Conservation (phyloP, 345 rosid species). For the Populus tremula region DNA sequence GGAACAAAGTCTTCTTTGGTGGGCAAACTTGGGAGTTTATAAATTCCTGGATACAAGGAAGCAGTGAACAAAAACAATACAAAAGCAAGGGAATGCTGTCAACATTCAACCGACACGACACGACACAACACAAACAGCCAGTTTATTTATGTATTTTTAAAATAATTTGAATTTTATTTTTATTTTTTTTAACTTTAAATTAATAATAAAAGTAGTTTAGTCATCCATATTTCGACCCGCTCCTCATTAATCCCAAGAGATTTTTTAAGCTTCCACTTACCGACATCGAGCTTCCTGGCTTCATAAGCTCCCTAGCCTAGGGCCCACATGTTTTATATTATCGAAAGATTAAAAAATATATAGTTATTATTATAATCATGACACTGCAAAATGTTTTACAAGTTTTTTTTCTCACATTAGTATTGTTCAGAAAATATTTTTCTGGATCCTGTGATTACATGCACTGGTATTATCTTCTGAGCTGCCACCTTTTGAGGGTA, state of each 20-base stretch:
- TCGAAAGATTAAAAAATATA: no score
- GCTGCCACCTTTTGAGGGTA: no score
- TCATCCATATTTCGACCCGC: background rate
- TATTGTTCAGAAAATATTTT: no score
- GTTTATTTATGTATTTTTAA: no score
- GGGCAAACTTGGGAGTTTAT: background rate
- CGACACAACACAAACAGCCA: no score
- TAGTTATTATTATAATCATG: no score
- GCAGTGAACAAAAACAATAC: background rate
- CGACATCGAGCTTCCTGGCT: background rate
- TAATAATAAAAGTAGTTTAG: background rate
- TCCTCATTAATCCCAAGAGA: background rate
- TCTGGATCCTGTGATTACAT: no score
- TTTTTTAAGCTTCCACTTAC: background rate
- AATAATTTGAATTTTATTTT: no score
- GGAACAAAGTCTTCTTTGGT: background rate
- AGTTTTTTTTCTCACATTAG: no score
- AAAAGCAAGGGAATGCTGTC: background rate
- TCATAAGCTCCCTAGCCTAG: background rate
- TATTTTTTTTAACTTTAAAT: no score
- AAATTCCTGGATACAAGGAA: background rate
- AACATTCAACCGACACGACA: background rate
- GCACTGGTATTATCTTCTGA: no score
- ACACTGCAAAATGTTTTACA: no score
- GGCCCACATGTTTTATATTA: background rate